These are phyloP conservation scores for Odonthalia washingtoniensis DNA, from an alignment of 31 red algal species.

Conservation along the genomic window DNA sequence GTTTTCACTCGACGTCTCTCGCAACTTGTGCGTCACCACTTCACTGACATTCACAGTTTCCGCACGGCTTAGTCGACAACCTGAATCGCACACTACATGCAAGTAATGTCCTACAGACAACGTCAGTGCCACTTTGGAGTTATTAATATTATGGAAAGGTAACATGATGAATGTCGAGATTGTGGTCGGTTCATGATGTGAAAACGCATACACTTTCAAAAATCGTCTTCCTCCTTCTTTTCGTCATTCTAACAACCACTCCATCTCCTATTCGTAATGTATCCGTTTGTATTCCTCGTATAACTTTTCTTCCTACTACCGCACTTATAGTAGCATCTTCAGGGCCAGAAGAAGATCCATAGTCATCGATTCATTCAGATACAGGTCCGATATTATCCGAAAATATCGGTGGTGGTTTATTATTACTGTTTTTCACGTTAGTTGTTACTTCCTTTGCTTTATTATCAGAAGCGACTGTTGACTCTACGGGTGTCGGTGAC, in stretches of 20 bases:
- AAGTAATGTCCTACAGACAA: constrained; percentile 45
- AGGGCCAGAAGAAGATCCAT: constrained; percentile 80
- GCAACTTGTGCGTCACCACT: no score
- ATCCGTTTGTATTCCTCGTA: constrained; percentile 57
- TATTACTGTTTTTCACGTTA: no score
- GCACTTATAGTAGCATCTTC: constrained; percentile 50
- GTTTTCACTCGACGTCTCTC: no score
- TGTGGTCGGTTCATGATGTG: constrained; percentile 33
- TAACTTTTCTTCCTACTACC: constrained; percentile 25
- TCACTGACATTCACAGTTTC: constrained; percentile 44
- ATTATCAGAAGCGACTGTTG: neutral
- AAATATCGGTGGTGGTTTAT: neutral
- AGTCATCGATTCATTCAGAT: constrained; percentile 13
- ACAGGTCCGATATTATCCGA: neutral
- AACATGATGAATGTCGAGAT: constrained; percentile 16
- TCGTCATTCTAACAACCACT: constrained; percentile 38
- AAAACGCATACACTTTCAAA: constrained; percentile 72
- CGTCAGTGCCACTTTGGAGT: no score
- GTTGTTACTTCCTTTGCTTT: neutral
- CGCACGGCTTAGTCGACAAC: constrained; percentile 6
- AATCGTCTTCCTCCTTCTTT: constrained; percentile 7
- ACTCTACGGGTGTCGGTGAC: neutral
- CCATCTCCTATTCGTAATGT: constrained; percentile 64
- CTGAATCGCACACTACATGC: no score
- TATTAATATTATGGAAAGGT: constrained; percentile 5